Evolutionary conservation across 140 eudicot species (phyloP).

Genomic region (Erigeron philadelphicus): DNA sequence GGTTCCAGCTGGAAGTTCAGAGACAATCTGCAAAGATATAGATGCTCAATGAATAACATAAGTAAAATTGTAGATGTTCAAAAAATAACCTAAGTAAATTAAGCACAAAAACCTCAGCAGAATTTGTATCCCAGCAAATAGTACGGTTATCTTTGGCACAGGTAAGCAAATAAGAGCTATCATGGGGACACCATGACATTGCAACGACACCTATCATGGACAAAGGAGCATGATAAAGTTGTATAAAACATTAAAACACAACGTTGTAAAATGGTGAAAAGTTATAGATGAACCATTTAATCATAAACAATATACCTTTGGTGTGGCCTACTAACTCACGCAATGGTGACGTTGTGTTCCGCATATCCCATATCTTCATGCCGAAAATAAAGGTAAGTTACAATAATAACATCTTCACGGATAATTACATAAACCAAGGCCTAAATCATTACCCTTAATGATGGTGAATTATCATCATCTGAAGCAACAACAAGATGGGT

Average conservation of each 20-base stretch:
- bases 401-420: neutral
- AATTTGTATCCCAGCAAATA: conserved; percentile 81
- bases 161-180: conserved; percentile 90
- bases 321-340: conserved; percentile 83
- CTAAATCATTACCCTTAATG: conserved; percentile 57
- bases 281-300: neutral
- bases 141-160: conserved; percentile 98
- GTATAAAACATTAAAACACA: neutral
- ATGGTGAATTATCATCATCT: conserved; percentile 89
- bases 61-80: neutral
- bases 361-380: conserved; percentile 93
- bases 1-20: conserved; percentile 96
- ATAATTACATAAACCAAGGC: neutral
- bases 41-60: neutral
- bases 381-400: conserved; percentile 14
- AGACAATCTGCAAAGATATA: conserved; percentile 54
- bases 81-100: neutral
- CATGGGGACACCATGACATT: conserved; percentile 97
- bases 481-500: conserved; percentile 96
- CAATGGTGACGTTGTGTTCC: conserved; percentile 86
- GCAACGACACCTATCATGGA: conserved; percentile 77
- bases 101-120: conserved; percentile 59
- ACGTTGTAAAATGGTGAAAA: neutral
- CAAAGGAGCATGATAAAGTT: neutral
- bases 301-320: conserved; percentile 52